Percentiles rank a stretch among this genome's conserved stretches.
phyloP scores from a whole-genome alignment of 495 filamentous ascomycete genomes.

The Jackrogersella minutella region DNA sequence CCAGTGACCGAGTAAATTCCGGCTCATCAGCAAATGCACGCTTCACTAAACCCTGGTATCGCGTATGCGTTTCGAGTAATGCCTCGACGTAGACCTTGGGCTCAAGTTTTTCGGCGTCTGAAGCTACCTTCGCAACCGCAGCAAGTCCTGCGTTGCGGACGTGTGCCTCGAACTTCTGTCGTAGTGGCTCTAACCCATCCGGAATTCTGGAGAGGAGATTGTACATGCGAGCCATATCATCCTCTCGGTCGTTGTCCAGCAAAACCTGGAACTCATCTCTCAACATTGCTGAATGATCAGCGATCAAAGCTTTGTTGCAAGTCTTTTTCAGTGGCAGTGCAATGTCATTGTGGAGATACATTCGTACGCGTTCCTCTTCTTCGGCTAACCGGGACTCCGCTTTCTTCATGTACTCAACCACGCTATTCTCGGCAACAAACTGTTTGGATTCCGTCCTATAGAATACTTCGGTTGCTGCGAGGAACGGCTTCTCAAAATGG shows the following conservation, averaged over 20 bases:
- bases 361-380: conserved; percentile 90
- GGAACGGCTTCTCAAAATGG: conserved; percentile 92
- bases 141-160: conserved; percentile 86
- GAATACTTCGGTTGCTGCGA: conserved; percentile 82
- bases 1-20: conserved; percentile 94
- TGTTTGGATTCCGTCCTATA: conserved; percentile 92
- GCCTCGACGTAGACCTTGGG: conserved; percentile 97
- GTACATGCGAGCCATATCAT: conserved; percentile 97
- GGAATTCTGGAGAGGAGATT: conserved; percentile 87
- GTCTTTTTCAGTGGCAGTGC: conserved; percentile 80
- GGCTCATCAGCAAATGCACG: conserved; percentile 93
- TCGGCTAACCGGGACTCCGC: conserved; percentile 90
- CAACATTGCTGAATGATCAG: conserved; percentile 80
- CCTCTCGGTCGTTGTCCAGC: conserved; percentile 93
- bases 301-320: conserved; percentile 89
- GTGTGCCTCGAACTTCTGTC: conserved; percentile 88
- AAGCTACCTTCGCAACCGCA: conserved; percentile 90
- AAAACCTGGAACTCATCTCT: conserved; percentile 96
- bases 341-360: conserved; percentile 93
- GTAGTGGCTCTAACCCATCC: conserved; percentile 89
- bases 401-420: conserved; percentile 99
- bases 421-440: conserved; percentile 95
- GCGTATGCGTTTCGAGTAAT: conserved; percentile 89
- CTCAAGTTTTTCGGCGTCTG: conserved; percentile 88
- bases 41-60: conserved; percentile 91